phyloP scores from a whole-genome alignment of 2,329 filamentous ascomycete genomes.

The Colletotrichum tanaceti region DNA sequence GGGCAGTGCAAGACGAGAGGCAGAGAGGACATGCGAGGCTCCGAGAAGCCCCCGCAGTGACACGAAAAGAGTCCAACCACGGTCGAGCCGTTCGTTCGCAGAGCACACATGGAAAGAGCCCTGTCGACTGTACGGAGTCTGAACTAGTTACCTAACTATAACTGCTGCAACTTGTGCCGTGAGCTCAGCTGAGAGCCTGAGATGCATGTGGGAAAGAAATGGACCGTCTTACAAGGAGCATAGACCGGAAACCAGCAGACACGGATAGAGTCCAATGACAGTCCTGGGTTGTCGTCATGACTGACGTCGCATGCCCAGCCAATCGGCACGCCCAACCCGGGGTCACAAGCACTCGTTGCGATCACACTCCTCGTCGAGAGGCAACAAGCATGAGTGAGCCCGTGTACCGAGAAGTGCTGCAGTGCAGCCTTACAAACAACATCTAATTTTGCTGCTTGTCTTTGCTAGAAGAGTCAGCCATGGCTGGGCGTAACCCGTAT shows the following conservation, averaged over 20 bases:
- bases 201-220: constrained; percentile 3
- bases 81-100: not conserved
- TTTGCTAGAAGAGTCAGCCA: not conserved
- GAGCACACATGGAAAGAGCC: not conserved
- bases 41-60: not conserved
- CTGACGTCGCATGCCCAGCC: constrained; percentile 33
- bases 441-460: not conserved
- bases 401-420: not conserved
- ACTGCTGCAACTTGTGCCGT: not conserved
- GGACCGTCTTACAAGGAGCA: constrained; percentile 1
- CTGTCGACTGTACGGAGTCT: no score
- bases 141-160: no score
- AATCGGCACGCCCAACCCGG: constrained; percentile 30
- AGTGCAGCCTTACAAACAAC: not conserved
- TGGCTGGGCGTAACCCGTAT: not conserved
- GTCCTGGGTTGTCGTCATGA: constrained; percentile 11
- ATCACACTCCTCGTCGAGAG: not conserved
- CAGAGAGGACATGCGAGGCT: constrained; percentile 21
- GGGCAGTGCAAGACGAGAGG: constrained; percentile 27
- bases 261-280: constrained; percentile 19
- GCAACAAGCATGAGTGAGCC: not conserved
- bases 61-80: constrained; percentile 1
- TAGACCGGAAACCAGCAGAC: not conserved
- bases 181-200: constrained; percentile 7
- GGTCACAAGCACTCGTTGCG: not conserved